Evolutionary conservation across 225 moss, liverwort and hornwort species (phyloP), one percentile per base, ranked within the genome.

Genomic region (Bryoerythrophyllum caledonicum): DNA sequence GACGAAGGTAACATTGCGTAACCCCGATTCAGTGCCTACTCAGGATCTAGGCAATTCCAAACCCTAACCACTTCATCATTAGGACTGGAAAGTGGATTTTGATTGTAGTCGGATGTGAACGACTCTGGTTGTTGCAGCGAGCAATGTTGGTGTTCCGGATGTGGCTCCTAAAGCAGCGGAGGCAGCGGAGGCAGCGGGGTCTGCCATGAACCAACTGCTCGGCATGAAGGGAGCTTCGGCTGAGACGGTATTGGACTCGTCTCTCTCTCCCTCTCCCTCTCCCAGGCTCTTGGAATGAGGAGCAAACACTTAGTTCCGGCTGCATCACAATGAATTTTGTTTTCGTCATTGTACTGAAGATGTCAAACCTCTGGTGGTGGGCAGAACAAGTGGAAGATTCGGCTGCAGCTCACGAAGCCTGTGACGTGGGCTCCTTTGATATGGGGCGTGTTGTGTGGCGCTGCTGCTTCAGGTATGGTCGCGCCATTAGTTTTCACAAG

Each of bases 341-440:
- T 57, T 11, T 58, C 58, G 27, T 19, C 60, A 16, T 40, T 40
- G 3, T 54, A 24, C 41, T 73, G 49, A 74, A 25, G 70, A 30
- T 10, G 51, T 26, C 51, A 4, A 20, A 26, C 32, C 37, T 25
- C 25, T 51, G 72, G 71, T 17, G 15, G 54, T 57, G 53, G n/a
- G 73, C 91, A 96, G 96, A 88, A 94, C 64, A 91, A 83, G 71
- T 96, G 96, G 96, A 96, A 96, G 81, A 96, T 96, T 63, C 91
- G 96, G 27, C 82, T 96, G 79, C 96, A 96, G 82, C 88, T 96
- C 38, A 96, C 90, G 30, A 96, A 96, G 79, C 96, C 96, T 66
- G 96, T 96, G 62, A 96, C 96, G 30, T 96, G 96, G 96, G 90
- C 92, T 41, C 96, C 96, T 53, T 87, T 96, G 30, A 92, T 96